Evolutionary conservation across 2,329 filamentous ascomycete species (phyloP).

Genomic region (Alternaria angustiovoidea): DNA sequence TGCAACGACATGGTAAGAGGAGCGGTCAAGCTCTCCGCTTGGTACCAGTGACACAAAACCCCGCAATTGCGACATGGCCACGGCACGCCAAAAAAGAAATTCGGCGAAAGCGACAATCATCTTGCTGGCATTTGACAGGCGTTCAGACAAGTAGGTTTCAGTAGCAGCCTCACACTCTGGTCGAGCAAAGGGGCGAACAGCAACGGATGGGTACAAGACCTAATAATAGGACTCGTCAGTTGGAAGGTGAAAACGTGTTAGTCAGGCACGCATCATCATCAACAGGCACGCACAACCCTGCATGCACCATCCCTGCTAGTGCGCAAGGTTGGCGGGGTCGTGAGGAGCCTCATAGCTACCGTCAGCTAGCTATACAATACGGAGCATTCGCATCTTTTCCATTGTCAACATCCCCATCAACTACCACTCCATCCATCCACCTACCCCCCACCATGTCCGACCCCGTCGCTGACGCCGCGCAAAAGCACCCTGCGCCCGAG

Average conservation of each 20-base stretch:
- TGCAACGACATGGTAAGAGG: conserved; percentile 5
- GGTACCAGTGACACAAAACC: background rate
- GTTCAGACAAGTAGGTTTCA: background rate
- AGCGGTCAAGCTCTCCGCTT: conserved; percentile 16
- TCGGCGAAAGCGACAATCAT: background rate
- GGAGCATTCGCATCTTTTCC: conserved; percentile 3
- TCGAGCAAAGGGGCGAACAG: too few species aligned
- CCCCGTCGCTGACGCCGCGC: conserved; percentile 41
- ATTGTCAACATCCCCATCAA: background rate
- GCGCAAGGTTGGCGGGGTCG: conserved; percentile 8
- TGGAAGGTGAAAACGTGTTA: conserved; percentile 4
- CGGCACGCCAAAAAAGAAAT: background rate
- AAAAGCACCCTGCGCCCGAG: conserved; percentile 50
- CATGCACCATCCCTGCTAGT: conserved; percentile 30
- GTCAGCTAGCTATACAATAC: background rate
- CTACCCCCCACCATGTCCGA: conserved; percentile 37
- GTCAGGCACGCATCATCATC: conserved; percentile 26
- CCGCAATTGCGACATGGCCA: conserved; percentile 14
- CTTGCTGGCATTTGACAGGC: background rate
- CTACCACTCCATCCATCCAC: background rate
- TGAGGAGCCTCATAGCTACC: conserved; percentile 9
- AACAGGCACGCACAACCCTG: conserved; percentile 22
- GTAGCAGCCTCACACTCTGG: background rate
- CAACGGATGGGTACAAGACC: background rate
- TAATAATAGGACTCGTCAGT: conserved; percentile 7